Percentiles rank a stretch among this genome's conserved stretches.
These are phyloP conservation scores for Coemansia sp. DNA, from an alignment of 192 early-diverging fungal species.

Conservation along the genomic window DNA sequence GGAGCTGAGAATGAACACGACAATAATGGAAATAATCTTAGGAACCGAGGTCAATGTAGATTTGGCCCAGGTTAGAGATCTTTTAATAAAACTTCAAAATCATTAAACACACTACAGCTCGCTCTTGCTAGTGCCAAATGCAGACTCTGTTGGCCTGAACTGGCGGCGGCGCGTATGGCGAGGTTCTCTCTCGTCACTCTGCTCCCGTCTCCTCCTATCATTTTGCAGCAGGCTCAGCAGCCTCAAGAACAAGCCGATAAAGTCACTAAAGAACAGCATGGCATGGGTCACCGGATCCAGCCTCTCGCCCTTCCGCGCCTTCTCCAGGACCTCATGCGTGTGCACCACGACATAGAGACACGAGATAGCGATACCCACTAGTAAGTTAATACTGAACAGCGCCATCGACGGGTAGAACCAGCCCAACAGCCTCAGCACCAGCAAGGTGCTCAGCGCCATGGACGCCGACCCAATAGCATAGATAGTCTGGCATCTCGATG, in stretches of 20 bases:
- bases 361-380: conserved; percentile 9
- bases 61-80: neutral
- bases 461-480: conserved; percentile 20
- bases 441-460: conserved; percentile 6
- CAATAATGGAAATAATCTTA: neutral
- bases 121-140: neutral
- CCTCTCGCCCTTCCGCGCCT: conserved; percentile 2
- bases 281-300: conserved; percentile 26
- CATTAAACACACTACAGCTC: neutral
- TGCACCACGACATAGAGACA: conserved; percentile 32
- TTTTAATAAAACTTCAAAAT: neutral
- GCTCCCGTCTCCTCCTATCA: conserved; percentile 13
- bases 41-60: neutral
- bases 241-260: conserved; percentile 19
- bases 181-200: neutral
- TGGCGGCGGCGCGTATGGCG: neutral
- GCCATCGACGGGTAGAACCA: conserved; percentile 19
- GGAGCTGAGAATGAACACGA: neutral
- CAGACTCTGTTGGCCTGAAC: conserved; percentile 5
- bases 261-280: conserved; percentile 26
- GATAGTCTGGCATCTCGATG: conserved; percentile 9
- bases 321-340: conserved; percentile 26
- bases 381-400: conserved; percentile 10
- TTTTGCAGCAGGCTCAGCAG: conserved; percentile 12
- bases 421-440: conserved; percentile 14